Base-by-base conservation (phyloP, 805 yeast genomes). In the Sungouiozyma ichnusensis region DNA sequence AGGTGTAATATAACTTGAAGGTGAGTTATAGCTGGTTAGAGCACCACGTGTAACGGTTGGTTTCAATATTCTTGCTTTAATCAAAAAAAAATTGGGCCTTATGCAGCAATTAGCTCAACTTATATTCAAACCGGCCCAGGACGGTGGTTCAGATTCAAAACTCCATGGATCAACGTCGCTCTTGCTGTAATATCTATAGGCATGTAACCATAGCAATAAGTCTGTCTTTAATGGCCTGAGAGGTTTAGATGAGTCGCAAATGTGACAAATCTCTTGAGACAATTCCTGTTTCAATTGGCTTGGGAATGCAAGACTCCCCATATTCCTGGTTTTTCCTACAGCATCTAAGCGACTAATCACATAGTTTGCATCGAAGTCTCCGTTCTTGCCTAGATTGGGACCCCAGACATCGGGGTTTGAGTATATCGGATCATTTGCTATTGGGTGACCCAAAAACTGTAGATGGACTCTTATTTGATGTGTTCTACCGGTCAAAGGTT, bases 391-490 rank as follows among this genome's bases (percentile, higher is more conserved):
- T 36, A 92, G 60, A 0, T 58, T 50, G 0, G 71, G 63, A 0
- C 97, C 97, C 96, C 97, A 92, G 0, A 85, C 79, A 15, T 63
- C 60, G 14, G 71, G 74, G 52, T 84, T 85, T 2, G 95, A 81
- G 55, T 87, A 90, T 1, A 88, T 70, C 0, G 97, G 97, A 60
- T 90, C 98, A 57, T 90, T 88, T 3, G 84, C 86, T 37, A 90
- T 90, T 0, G 97, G 96, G 55, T 68, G 73, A 0, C 97, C 97
- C n/a, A 92, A 52, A 49, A 71, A 81, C 62, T 88, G 96, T 43
- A 92, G 64, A 65, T 92, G 98, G 1, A 92, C 95, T 46, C 98
- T 68, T 39, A 92, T 87, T 58, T 90, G 98, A 60, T 90, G 98
- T 0, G 97, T 86, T 55, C 98, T 71, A 0, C 98, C 98, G 0